A percentile compares a stretch with the other conserved stretches of the same genome.
Conservation (phyloP, 345 rosid genomes). For the Salix koriyanagi region DNA sequence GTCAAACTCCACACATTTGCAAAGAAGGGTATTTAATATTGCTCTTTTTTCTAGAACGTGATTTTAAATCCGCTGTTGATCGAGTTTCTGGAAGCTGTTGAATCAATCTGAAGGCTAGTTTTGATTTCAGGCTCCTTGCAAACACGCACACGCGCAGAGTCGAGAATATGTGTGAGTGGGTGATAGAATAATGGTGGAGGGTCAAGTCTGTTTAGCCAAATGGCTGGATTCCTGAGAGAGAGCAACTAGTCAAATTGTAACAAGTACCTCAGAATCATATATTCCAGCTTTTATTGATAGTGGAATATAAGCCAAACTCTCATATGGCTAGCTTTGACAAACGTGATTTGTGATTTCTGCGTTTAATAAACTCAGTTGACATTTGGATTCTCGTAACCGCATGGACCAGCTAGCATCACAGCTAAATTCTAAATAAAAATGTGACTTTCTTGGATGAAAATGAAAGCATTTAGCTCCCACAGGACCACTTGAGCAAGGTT, state of each 20-base stretch:
- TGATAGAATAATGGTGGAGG: neutral
- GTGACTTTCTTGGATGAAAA: neutral
- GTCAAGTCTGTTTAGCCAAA: neutral
- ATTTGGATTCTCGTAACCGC: neutral
- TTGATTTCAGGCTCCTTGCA: neutral
- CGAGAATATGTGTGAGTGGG: neutral
- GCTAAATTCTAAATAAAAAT: neutral
- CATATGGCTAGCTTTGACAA: neutral
- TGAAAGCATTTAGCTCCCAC: neutral
- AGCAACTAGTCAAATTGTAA: conserved; percentile 6
- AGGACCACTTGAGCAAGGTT: neutral
- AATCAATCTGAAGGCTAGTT: too few species aligned
- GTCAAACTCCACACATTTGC: neutral
- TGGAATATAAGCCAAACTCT: neutral
- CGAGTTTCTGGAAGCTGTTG: neutral
- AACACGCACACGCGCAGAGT: too few species aligned
- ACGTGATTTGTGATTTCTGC: neutral
- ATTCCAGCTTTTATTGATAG: neutral
- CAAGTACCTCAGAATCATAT: neutral
- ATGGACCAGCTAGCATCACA: neutral
- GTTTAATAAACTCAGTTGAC: neutral
- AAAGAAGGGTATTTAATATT: neutral
- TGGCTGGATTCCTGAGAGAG: neutral
- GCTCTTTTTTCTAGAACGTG: neutral
- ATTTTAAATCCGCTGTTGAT: neutral